Percentiles rank a stretch among this genome's conserved stretches.
phyloP scores from a whole-genome alignment of 805 yeast genomes.

The Saturnispora sanitii region DNA sequence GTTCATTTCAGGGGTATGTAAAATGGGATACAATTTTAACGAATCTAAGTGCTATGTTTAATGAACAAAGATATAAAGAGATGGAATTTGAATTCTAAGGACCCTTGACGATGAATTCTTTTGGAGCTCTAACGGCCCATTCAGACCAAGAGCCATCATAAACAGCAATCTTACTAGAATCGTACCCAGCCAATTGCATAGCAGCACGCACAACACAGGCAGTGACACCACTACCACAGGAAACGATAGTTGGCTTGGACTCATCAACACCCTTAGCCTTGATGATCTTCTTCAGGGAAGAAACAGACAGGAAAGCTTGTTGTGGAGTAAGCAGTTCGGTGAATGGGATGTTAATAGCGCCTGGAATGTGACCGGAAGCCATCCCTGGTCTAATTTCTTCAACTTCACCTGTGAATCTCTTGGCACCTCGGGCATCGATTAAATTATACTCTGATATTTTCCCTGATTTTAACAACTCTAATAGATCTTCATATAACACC shows the following conservation, averaged over 20 bases:
- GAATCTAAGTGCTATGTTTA: conserved; percentile 13
- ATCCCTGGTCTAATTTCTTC: conserved; percentile 89
- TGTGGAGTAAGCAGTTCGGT: conserved; percentile 42
- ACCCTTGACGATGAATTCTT: conserved; percentile 40
- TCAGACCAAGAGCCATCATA: conserved; percentile 91
- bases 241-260: conserved; percentile 61
- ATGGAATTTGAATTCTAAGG: conserved; percentile 12
- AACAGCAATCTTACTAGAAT: conserved; percentile 38
- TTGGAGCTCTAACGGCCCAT: conserved; percentile 70
- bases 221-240: conserved; percentile 97
- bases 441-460: conserved; percentile 39
- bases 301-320: conserved; percentile 38
- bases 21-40: conserved; percentile 17
- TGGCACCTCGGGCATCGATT: conserved; percentile 75
- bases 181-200: conserved; percentile 42
- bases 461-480: conserved; percentile 43
- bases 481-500: conserved; percentile 56
- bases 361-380: conserved; percentile 84
- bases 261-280: conserved; percentile 30
- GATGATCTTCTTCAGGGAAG: conserved; percentile 40
- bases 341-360: conserved; percentile 71
- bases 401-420: conserved; percentile 65
- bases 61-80: conserved; percentile 6
- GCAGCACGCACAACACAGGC: conserved; percentile 84
- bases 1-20: conserved; percentile 8